Evolutionary conservation across 2,329 filamentous ascomycete species (phyloP).

Genomic region (Pyricularia pennisetigena): DNA sequence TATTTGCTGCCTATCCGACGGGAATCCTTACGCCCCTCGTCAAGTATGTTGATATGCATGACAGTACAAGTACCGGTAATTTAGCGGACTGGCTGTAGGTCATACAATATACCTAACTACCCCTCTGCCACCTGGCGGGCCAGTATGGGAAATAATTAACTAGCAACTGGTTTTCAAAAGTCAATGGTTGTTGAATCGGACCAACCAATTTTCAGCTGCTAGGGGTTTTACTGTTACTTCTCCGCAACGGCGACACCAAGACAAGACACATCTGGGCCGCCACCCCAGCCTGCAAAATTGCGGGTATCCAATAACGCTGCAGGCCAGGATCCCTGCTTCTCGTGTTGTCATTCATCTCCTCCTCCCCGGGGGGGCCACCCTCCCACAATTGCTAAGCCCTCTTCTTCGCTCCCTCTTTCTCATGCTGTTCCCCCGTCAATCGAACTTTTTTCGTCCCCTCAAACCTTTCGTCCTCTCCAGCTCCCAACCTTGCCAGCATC

Average conservation of each 20-base stretch:
- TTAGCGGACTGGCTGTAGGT: too few relatives aligned
- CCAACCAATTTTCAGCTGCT: background rate
- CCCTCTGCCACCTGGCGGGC: too few relatives aligned
- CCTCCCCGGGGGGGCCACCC: background rate
- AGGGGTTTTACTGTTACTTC: background rate
- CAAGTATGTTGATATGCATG: too few relatives aligned
- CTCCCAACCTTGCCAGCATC: background rate
- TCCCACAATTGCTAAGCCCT: background rate
- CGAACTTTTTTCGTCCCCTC: background rate
- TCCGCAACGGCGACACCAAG: background rate
- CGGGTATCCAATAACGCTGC: background rate
- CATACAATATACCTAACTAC: background rate
- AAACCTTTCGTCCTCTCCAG: background rate
- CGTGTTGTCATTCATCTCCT: background rate
- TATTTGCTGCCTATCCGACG: background rate
- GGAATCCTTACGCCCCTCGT: background rate
- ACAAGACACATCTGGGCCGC: background rate
- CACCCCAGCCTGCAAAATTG: background rate
- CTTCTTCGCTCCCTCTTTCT: background rate
- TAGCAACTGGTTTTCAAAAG: background rate
- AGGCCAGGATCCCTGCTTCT: background rate
- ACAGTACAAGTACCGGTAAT: too few relatives aligned
- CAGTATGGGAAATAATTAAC: too few relatives aligned
- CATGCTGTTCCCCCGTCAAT: background rate
- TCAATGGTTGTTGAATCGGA: background rate